Evolutionary conservation across 306 rosid species (phyloP).

Genomic region (Lablab purpureus): DNA sequence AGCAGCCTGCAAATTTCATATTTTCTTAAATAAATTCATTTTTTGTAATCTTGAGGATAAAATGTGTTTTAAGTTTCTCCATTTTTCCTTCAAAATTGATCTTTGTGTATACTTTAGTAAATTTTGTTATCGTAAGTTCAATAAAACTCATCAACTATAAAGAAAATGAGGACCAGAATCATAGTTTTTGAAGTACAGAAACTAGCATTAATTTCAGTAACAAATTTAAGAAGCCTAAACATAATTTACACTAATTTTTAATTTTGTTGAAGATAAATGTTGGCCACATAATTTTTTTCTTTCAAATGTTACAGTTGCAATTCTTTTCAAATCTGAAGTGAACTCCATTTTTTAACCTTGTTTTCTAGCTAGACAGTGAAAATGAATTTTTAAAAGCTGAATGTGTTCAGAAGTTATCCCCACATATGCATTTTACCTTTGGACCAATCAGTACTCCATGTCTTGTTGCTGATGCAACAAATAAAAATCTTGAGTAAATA

Average conservation of each 20-base stretch:
- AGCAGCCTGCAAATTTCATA: constrained; percentile 38
- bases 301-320: not conserved
- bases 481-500: constrained; percentile 14
- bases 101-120: not conserved
- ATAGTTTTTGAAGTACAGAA: not conserved
- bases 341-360: not conserved
- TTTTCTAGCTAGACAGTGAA: not conserved
- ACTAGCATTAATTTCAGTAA: no score
- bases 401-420: not conserved
- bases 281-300: not conserved
- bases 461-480: constrained; percentile 26
- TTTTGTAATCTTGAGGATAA: not conserved
- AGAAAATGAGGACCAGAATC: not conserved
- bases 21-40: constrained; percentile 3
- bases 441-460: constrained; percentile 44
- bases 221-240: not conserved
- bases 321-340: not conserved
- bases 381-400: not conserved
- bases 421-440: constrained; percentile 29
- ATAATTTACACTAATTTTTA: not conserved
- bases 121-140: not conserved
- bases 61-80: not conserved
- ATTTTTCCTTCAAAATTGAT: not conserved
- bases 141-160: no score
- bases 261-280: not conserved